Conservation (phyloP, 331 rosid species). For the Rosa hybrid region DNA sequence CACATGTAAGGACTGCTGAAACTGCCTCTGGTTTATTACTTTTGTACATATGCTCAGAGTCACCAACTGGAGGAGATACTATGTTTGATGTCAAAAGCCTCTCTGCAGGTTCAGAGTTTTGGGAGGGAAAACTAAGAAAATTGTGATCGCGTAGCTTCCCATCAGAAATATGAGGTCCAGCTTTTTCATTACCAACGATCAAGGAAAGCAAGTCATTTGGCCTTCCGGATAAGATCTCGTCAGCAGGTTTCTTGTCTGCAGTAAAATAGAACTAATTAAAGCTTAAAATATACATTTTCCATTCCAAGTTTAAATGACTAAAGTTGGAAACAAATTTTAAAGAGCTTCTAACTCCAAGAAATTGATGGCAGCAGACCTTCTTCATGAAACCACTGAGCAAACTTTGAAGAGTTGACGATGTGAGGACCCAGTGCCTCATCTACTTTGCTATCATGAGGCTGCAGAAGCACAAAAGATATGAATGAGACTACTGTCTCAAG, state of each 20-base stretch:
- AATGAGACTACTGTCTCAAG: conserved; percentile 23
- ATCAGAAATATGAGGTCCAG: conserved; percentile 43
- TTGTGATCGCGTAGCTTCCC: conserved; percentile 36
- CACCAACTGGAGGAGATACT: conserved; percentile 36
- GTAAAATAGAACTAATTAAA: conserved; percentile 9
- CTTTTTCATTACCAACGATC: conserved; percentile 75
- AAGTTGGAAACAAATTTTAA: conserved; percentile 25
- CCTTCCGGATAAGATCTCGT: conserved; percentile 51
- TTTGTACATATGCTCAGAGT: conserved; percentile 47
- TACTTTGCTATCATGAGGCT: conserved; percentile 53
- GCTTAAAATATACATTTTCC: conserved; percentile 4
- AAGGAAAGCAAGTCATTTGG: conserved; percentile 79
- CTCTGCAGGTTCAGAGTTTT: conserved; percentile 44
- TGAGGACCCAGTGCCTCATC: conserved; percentile 62
- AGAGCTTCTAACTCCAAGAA: conserved; percentile 23
- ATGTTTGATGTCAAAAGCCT: conserved; percentile 39
- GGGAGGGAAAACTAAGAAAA: conserved; percentile 43
- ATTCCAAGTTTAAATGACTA: conserved; percentile 17
- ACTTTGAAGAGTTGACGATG: conserved; percentile 71
- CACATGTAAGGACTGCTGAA: conserved; percentile 83
- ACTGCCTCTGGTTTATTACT: conserved; percentile 56
- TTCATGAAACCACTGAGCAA: conserved; percentile 88
- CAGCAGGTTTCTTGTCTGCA: conserved; percentile 67
- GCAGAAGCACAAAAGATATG: conserved; percentile 24
- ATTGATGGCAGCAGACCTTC: conserved; percentile 56